These are phyloP conservation scores for Podospora tetraspora DNA, from an alignment of 495 filamentous ascomycete species.

Conservation along the genomic window DNA sequence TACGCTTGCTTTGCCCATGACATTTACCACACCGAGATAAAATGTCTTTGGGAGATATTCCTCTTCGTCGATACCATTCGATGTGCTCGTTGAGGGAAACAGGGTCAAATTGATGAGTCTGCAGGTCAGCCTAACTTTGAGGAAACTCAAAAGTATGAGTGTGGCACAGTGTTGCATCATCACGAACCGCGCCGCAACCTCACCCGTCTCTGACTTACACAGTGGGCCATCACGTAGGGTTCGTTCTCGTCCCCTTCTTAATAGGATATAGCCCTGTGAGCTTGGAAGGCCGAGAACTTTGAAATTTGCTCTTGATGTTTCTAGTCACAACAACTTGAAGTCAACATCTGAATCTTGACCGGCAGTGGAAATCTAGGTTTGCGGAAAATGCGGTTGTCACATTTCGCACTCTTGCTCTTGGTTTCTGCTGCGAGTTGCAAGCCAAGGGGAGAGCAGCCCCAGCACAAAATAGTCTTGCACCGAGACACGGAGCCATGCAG, in stretches of 20 bases:
- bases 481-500: constrained; percentile 1
- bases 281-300: too few relatives aligned
- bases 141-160: background rate
- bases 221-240: background rate
- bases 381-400: background rate
- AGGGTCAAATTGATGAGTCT: too few relatives aligned
- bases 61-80: too few relatives aligned
- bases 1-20: too few relatives aligned
- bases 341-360: background rate
- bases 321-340: background rate
- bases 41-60: too few relatives aligned
- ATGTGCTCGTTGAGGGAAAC: too few relatives aligned
- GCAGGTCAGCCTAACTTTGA: too few relatives aligned
- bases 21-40: too few relatives aligned
- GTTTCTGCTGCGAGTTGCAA: background rate
- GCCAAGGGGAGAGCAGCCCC: too few relatives aligned
- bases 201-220: background rate
- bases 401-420: background rate
- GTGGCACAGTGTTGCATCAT: background rate
- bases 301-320: background rate
- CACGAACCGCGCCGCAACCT: background rate
- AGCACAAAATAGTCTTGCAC: background rate
- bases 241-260: background rate
- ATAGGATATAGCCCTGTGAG: background rate
- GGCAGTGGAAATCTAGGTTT: background rate